Evolutionary conservation across 345 rosid genomes (phyloP), one percentile per base, ranked within the genome.

Genomic region (Chamaenerion angustifolium): DNA sequence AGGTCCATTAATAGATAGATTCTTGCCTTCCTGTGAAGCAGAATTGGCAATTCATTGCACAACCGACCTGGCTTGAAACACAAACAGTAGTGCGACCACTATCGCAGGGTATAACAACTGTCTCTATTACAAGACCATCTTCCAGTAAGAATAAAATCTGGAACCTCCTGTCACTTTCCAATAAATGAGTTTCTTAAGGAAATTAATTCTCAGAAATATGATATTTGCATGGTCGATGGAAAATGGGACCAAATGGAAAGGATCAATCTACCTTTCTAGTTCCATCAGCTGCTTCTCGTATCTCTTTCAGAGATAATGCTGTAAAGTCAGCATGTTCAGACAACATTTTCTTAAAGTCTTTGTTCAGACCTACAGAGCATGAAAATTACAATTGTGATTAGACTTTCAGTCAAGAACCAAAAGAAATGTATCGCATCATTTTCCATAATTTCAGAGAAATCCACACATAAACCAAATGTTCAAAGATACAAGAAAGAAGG

Each of bases 31-130:
- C 89, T 46, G 94, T 80, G 68, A 65, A 92, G 68, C 95, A 92
- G 78, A 86, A 92, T 65, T 92, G 98, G 63, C 98, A 92, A 65
- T 83, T 83, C 96, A 92, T 83, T 50, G 93, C 93, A 37, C 95
- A 90, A 12, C 96, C 96, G 9, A 81, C 96, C 72, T 86, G 95
- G 52, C 98, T 86, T 10, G 98, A 83, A 50, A 86, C 95, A 49
- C 96, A 92, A 58, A 92, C 89, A 10, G 96, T 92, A 10, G 72
- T 78, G 68, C 96, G 81, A 44, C 93, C 93, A 14, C 88, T 69
- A 66, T 78, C 79, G 12, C 96, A 86, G 44, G 98, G 98, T 62
- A 87, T 87, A 54, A 80, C 70, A 51, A 87, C 95, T 0, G 95
- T 83, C 75, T 87, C 95, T 17, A 83, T 78, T 43, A 77, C 71